Evolutionary conservation across 108 stramenopile genomes (phyloP).

Genomic region (Fragilaria crotonensis): DNA sequence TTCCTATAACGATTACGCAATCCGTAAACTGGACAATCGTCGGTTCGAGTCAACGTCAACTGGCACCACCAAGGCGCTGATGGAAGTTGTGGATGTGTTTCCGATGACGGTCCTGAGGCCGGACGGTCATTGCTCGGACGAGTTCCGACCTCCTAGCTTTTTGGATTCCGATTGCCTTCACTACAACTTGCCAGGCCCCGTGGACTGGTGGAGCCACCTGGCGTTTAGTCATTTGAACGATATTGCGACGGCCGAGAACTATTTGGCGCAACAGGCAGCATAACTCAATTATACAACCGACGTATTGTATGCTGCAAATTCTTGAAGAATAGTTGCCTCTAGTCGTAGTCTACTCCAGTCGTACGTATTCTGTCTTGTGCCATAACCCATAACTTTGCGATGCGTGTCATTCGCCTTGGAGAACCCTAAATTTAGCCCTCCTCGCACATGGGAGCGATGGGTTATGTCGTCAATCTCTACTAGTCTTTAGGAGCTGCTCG

Average conservation of each 20-base stretch:
- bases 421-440: too few species aligned
- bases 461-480: too few species aligned
- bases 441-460: too few species aligned
- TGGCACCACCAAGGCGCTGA: slow-evolving; percentile 13
- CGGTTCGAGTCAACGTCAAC: slow-evolving; percentile 12
- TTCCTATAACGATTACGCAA: slow-evolving; percentile 33
- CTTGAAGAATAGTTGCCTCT: too few species aligned
- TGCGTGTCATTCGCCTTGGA: too few species aligned
- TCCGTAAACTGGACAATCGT: background rate
- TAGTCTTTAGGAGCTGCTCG: too few species aligned
- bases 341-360: too few species aligned
- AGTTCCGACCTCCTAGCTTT: background rate
- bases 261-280: background rate
- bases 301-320: too few species aligned
- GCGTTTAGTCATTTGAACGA: slow-evolving; percentile 22
- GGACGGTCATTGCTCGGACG: slow-evolving; percentile 37
- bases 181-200: slow-evolving; percentile 41
- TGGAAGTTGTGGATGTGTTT: slow-evolving; percentile 4
- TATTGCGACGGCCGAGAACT: background rate
- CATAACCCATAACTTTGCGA: too few species aligned
- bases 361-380: too few species aligned
- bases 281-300: too few species aligned
- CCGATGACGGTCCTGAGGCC: slow-evolving; percentile 36
- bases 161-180: slow-evolving; percentile 30
- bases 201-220: slow-evolving; percentile 56